These are phyloP conservation scores for Suillus americanus DNA, from an alignment of 768 basidiomycete genomes.

Conservation along the genomic window DNA sequence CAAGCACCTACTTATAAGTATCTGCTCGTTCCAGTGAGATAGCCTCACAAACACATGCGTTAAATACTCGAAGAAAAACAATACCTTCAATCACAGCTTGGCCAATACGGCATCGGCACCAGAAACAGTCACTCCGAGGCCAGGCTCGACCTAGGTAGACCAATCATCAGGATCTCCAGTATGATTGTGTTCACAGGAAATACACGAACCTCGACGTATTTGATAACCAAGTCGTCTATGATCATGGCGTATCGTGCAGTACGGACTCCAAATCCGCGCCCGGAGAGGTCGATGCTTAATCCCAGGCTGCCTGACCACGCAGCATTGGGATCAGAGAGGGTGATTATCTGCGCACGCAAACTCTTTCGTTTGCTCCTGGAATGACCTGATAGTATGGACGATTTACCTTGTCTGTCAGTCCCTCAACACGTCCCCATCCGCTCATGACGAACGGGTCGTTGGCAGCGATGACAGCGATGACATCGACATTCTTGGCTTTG, in stretches of 20 bases:
- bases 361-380: not conserved
- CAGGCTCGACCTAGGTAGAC: constrained; percentile 46
- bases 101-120: constrained; percentile 59
- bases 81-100: constrained; percentile 30
- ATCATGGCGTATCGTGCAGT: constrained; percentile 64
- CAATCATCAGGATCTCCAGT: not conserved
- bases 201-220: constrained; percentile 54
- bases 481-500: constrained; percentile 52
- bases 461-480: constrained; percentile 54
- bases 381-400: not conserved
- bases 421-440: constrained; percentile 59
- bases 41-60: not conserved
- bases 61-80: not conserved
- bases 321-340: constrained; percentile 55
- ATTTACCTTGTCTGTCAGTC: constrained; percentile 66
- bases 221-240: constrained; percentile 69
- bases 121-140: constrained; percentile 51
- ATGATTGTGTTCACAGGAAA: not conserved
- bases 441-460: constrained; percentile 63
- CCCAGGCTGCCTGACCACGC: constrained; percentile 57
- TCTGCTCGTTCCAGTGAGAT: not conserved
- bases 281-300: constrained; percentile 52
- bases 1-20: not conserved
- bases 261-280: constrained; percentile 48
- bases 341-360: constrained; percentile 45